Conservation (phyloP, 169 alveolate genomes). For the Cryptosporidium tyzzeri region DNA sequence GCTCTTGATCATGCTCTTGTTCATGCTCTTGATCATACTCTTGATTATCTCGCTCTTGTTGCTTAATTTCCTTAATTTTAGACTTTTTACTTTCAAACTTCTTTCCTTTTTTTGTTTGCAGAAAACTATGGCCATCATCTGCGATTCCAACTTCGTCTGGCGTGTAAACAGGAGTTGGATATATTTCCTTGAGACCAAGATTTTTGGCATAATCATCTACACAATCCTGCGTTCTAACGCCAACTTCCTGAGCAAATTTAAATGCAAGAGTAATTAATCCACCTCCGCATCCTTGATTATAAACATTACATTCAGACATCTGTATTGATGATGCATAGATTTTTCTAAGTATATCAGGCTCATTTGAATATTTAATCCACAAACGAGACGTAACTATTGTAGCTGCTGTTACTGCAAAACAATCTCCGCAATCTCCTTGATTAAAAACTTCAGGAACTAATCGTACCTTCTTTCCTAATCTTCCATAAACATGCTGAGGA, state of each 20-base stretch:
- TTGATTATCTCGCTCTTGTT: not conserved
- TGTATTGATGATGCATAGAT: constrained; percentile 54
- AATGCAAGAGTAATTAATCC: constrained; percentile 69
- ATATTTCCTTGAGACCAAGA: constrained; percentile 22
- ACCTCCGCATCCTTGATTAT: constrained; percentile 72
- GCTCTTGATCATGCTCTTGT: not conserved
- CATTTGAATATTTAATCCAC: constrained; percentile 49
- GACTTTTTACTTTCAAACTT: not conserved
- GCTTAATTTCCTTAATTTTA: not conserved
- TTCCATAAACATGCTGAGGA: constrained; percentile 62
- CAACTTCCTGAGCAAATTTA: constrained; percentile 65
- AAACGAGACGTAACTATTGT: constrained; percentile 63
- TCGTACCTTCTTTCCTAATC: constrained; percentile 39
- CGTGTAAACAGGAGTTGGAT: constrained; percentile 32
- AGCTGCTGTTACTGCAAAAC: constrained; percentile 68
- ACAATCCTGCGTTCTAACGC: constrained; percentile 59
- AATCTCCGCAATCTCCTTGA: constrained; percentile 71
- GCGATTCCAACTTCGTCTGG: constrained; percentile 48
- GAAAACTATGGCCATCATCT: constrained; percentile 72
- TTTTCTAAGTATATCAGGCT: not conserved
- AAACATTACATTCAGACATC: constrained; percentile 56
- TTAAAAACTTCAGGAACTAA: constrained; percentile 33
- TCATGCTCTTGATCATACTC: not conserved
- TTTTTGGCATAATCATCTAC: constrained; percentile 29
- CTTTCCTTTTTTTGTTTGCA: constrained; percentile 4